Conservation (phyloP, 192 early-diverging fungal species). For the Entomortierella beljakovae region DNA sequence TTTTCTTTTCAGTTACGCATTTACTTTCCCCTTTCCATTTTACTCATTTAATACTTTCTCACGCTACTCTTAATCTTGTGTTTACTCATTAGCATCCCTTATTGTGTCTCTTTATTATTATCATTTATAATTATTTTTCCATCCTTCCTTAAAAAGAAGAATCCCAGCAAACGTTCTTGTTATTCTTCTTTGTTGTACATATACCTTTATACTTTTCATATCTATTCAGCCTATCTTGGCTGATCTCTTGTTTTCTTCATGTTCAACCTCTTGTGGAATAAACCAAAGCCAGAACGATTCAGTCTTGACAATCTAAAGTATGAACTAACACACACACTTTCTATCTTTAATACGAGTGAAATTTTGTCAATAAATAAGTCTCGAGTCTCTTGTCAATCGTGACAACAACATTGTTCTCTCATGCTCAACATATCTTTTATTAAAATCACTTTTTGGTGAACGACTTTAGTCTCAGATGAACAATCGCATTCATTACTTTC, state of each 20-base stretch:
- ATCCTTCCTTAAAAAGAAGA: too few relatives aligned
- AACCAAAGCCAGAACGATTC: conserved; percentile 54
- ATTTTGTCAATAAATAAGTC: background rate
- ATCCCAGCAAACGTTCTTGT: background rate
- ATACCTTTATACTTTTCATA: too few relatives aligned
- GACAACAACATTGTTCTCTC: too few relatives aligned
- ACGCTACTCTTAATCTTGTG: too few relatives aligned
- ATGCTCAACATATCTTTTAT: too few relatives aligned
- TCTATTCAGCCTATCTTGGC: background rate
- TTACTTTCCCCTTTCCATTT: background rate
- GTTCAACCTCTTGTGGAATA: conserved; percentile 55
- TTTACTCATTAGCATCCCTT: too few relatives aligned
- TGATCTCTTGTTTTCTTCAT: conserved; percentile 1
- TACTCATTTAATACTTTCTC: background rate
- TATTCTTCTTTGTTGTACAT: background rate
- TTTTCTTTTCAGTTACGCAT: background rate
- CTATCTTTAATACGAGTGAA: background rate
- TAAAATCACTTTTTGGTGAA: too few relatives aligned
- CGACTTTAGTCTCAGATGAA: too few relatives aligned
- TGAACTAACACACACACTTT: too few relatives aligned
- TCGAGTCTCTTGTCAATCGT: background rate
- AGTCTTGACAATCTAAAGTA: conserved; percentile 57
- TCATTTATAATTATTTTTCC: too few relatives aligned
- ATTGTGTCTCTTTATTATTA: too few relatives aligned
- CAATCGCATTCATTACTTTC: too few relatives aligned